phyloP scores from a whole-genome alignment of 306 rosid genomes.

The Cicer yamashitae region DNA sequence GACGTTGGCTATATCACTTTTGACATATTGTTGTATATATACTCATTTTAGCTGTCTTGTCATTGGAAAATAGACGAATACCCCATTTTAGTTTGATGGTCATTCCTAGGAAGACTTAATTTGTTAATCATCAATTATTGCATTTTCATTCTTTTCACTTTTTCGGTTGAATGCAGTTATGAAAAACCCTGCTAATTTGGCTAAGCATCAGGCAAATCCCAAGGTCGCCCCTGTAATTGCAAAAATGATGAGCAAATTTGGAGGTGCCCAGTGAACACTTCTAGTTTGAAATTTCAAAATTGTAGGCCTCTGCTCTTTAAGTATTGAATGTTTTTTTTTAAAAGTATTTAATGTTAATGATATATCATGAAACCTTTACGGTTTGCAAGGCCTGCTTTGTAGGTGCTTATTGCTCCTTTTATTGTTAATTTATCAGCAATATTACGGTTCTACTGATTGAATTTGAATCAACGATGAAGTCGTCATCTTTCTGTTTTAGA shows the following conservation, averaged over 20 bases:
- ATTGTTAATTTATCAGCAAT: slow-evolving; percentile 13
- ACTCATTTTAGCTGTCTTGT: neutral
- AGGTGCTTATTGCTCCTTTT: slow-evolving; percentile 21
- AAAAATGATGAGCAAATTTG: slow-evolving; percentile 91
- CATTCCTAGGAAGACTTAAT: neutral
- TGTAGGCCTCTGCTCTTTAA: slow-evolving; percentile 6
- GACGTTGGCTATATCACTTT: neutral
- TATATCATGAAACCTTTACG: slow-evolving; percentile 1
- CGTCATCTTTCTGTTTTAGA: slow-evolving; percentile 2
- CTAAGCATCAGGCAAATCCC: slow-evolving; percentile 86
- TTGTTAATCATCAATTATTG: neutral
- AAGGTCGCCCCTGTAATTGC: slow-evolving; percentile 91
- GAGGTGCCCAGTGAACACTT: slow-evolving; percentile 58
- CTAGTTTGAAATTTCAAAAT: slow-evolving; percentile 21
- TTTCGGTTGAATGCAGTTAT: slow-evolving; percentile 64
- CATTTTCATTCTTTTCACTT: neutral
- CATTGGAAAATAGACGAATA: neutral
- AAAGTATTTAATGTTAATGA: slow-evolving; percentile 10
- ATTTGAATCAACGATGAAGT: slow-evolving; percentile 11
- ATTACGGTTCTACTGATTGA: slow-evolving; percentile 34
- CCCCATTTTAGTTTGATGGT: neutral
- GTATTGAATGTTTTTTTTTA: neutral
- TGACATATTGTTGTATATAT: neutral
- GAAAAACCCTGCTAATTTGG: slow-evolving; percentile 91
- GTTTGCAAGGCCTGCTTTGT: slow-evolving; percentile 21